Percentiles rank a stretch among this genome's conserved stretches.
Evolutionary conservation across 1,284 basidiomycete species (phyloP).

Genomic region (Malassezia sp.): DNA sequence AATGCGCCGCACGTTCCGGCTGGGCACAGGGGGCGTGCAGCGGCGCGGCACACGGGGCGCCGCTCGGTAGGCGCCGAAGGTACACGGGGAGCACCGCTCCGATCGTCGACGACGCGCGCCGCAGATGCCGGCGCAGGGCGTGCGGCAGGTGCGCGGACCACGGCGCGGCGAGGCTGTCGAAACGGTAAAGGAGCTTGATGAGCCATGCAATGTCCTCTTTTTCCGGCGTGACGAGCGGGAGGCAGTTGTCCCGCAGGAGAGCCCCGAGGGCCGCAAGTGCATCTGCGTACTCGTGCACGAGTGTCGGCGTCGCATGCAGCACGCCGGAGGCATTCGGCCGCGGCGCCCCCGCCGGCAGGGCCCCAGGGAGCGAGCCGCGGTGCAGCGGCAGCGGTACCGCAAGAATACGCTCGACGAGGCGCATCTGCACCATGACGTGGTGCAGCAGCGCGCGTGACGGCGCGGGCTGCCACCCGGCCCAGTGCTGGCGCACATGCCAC

Average conservation of each 20-base stretch:
- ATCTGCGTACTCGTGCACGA: slow-evolving; percentile 2
- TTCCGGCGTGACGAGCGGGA: slow-evolving; percentile 8
- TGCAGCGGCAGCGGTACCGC: background rate
- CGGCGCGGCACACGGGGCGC: background rate
- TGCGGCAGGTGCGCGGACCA: background rate
- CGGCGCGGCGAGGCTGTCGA: background rate
- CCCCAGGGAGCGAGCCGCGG: background rate
- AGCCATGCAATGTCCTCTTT: slow-evolving; percentile 11
- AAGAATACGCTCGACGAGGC: background rate
- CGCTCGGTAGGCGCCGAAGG: slow-evolving; percentile 6
- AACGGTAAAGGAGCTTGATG: slow-evolving; percentile 9
- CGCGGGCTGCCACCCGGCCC: background rate
- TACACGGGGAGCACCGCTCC: background rate
- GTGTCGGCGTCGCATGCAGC: background rate
- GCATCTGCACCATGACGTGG: slow-evolving; percentile 15
- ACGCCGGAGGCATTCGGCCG: background rate
- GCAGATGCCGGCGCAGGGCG: background rate
- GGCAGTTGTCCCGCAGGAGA: slow-evolving; percentile 8
- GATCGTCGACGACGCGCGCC: background rate
- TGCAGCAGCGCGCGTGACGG: slow-evolving; percentile 14
- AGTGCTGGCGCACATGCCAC: slow-evolving; percentile 5
- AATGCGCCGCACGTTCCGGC: background rate
- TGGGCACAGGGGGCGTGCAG: background rate
- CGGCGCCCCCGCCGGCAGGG: background rate
- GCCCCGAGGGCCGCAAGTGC: slow-evolving; percentile 4